Conservation (phyloP, 1,284 basidiomycete genomes). For the Ceratobasidium theobromae region DNA sequence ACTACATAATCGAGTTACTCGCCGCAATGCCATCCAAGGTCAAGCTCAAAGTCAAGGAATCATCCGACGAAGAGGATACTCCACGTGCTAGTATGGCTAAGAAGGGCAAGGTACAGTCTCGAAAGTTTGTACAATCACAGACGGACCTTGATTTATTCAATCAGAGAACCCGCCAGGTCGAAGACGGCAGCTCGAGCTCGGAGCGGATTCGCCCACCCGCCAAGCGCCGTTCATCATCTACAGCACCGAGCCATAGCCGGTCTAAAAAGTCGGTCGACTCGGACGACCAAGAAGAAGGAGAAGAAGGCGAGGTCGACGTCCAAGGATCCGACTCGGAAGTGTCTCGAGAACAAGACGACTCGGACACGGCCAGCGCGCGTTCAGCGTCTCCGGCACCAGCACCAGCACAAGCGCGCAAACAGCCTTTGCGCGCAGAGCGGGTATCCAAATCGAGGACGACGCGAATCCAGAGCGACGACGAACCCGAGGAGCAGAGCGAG, state of each 20-base stretch:
- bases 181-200: constrained; percentile 4
- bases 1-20: too few relatives aligned
- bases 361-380: neutral
- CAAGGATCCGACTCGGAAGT: constrained; percentile 4
- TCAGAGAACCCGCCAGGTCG: constrained; percentile 19
- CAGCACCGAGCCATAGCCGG: neutral
- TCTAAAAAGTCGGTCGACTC: neutral
- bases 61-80: constrained; percentile 9
- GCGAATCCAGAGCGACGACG: constrained; percentile 17
- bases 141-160: neutral
- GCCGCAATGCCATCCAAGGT: constrained; percentile 5
- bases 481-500: neutral
- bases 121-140: neutral
- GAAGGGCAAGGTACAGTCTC: constrained; percentile 16
- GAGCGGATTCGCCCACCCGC: neutral
- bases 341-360: neutral
- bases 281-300: neutral
- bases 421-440: neutral
- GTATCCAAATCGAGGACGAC: neutral
- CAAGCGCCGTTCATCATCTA: constrained; percentile 7
- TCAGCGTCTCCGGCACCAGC: neutral
- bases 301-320: constrained; percentile 7
- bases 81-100: constrained; percentile 13
- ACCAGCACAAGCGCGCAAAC: neutral
- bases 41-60: neutral